Evolutionary conservation across 169 alveolate genomes (phyloP).

Genomic region (Plasmodium gonderi): DNA sequence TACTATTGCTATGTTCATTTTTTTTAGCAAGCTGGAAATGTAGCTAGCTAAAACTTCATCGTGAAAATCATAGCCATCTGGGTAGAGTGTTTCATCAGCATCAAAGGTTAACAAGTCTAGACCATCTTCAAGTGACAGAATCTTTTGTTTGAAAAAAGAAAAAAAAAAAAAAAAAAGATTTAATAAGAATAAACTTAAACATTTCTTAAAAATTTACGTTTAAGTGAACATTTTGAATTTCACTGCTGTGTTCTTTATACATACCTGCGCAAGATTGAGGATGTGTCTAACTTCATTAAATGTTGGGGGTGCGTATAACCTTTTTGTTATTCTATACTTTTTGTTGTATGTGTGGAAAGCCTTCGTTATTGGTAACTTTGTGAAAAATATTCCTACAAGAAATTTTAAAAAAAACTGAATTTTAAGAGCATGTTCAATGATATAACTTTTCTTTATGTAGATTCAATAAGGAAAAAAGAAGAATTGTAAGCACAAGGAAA

Average conservation of each 20-base stretch:
- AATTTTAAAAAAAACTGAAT: neutral
- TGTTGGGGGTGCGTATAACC: slow-evolving; percentile 74
- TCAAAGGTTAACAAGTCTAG: slow-evolving; percentile 76
- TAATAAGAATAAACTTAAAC: neutral
- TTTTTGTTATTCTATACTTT: slow-evolving; percentile 44
- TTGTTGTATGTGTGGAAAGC: slow-evolving; percentile 73
- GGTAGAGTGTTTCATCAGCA: slow-evolving; percentile 79
- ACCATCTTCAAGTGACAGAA: slow-evolving; percentile 45
- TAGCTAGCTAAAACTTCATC: slow-evolving; percentile 57
- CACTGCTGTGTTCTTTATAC: neutral
- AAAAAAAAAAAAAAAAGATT: neutral
- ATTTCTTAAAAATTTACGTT: neutral
- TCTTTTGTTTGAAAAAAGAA: neutral
- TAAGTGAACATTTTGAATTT: neutral
- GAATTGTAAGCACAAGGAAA: neutral
- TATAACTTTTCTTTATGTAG: neutral
- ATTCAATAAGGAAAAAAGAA: neutral
- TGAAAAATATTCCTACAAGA: slow-evolving; percentile 56
- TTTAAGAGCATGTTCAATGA: neutral
- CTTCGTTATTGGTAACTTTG: slow-evolving; percentile 62
- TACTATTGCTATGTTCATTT: slow-evolving; percentile 75
- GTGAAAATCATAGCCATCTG: slow-evolving; percentile 74
- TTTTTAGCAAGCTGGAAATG: slow-evolving; percentile 63
- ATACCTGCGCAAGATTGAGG: slow-evolving; percentile 77
- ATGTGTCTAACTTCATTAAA: slow-evolving; percentile 74